These are phyloP conservation scores for Jacaranda copaia DNA, from an alignment of 257 asterid genomes.

Conservation along the genomic window DNA sequence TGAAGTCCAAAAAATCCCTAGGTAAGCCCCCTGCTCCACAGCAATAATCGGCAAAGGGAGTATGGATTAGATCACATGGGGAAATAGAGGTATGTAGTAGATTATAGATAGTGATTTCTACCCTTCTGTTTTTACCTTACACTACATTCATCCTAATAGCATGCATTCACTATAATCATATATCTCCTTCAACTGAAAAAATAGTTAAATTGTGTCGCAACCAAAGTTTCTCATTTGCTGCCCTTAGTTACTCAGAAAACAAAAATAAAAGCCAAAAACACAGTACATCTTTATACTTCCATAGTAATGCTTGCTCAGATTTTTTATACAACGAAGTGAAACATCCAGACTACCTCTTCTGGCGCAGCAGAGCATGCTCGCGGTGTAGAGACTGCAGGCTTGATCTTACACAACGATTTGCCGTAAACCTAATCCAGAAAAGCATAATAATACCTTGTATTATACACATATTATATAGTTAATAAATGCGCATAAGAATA, in stretches of 20 bases:
- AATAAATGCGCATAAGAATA: not conserved
- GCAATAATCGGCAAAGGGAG: no score
- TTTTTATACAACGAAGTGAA: not conserved
- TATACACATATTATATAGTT: not conserved
- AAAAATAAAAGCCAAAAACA: slow-evolving; percentile 21
- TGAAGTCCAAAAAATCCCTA: slow-evolving; percentile 9
- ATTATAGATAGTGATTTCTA: no score
- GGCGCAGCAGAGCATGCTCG: slow-evolving; percentile 46
- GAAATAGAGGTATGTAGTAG: no score
- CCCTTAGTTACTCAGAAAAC: not conserved
- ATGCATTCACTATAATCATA: not conserved
- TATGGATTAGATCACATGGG: no score
- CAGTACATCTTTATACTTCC: not conserved
- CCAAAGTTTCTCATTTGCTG: no score
- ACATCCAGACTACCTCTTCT: slow-evolving; percentile 61
- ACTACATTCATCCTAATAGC: not conserved
- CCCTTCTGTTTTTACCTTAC: no score
- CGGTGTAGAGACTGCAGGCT: slow-evolving; percentile 49
- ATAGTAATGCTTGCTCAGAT: no score
- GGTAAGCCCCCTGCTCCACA: no score
- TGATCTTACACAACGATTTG: slow-evolving; percentile 54
- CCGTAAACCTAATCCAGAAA: slow-evolving; percentile 56
- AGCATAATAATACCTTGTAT: not conserved
- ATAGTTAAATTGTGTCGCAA: no score
- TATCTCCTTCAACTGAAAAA: not conserved